Conservation (phyloP, 768 basidiomycete genomes). For the Piloderma croceum region DNA sequence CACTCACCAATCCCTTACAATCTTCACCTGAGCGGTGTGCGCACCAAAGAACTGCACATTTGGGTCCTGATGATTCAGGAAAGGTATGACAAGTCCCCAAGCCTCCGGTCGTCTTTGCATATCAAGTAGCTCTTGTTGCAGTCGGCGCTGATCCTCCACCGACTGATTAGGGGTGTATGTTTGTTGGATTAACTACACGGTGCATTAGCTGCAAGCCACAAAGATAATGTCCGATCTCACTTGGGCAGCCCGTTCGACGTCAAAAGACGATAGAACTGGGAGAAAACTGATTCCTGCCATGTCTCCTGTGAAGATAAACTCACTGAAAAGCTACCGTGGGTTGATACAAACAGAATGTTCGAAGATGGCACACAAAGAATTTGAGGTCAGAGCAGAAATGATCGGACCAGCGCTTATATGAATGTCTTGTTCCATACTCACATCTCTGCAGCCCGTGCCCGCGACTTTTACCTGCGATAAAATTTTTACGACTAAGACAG, state of each 20-base stretch:
- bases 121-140: constrained; percentile 71
- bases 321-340: too few species aligned
- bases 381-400: too few species aligned
- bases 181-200: constrained; percentile 59
- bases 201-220: constrained; percentile 6
- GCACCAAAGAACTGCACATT: constrained; percentile 95
- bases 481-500: too few species aligned
- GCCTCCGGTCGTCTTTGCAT: constrained; percentile 73
- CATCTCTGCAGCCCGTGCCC: too few species aligned
- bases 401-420: too few species aligned
- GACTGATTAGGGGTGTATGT: constrained; percentile 52
- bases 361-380: too few species aligned
- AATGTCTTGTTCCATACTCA: too few species aligned
- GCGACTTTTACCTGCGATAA: too few species aligned
- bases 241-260: constrained; percentile 55
- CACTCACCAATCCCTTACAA: constrained; percentile 82
- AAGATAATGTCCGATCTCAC: constrained; percentile 35
- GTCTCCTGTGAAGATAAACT: too few species aligned
- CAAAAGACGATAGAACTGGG: constrained; percentile 45
- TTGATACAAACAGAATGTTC: too few species aligned
- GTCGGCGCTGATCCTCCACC: constrained; percentile 53
- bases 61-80: constrained; percentile 63
- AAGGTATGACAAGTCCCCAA: constrained; percentile 79
- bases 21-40: constrained; percentile 91
- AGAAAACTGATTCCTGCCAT: constrained; percentile 34